Base-by-base conservation (phyloP, 805 yeast genomes). In the Starmera dryadoides region DNA sequence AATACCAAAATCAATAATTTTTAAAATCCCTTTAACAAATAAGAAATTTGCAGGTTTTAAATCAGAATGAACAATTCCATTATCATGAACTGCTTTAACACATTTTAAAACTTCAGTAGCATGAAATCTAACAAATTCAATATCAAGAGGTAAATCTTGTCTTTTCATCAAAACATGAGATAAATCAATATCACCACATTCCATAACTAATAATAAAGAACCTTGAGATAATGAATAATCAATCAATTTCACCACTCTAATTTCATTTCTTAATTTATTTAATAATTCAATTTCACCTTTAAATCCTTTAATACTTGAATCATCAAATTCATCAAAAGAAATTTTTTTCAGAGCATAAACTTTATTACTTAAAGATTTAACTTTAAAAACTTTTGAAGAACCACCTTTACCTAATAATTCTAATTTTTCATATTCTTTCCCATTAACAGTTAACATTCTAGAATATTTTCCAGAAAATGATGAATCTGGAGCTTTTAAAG, bases 1-100 rank as follows among this genome's bases (percentile, higher is more conserved):
- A 35, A 85, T 85, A 14, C 98, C 98, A 69, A 91, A 93, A 62
- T 91, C 98, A 44, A 91, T 91, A 32, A 91, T 77, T 55, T 91
- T 91, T 48, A 91, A 64, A 35, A 77, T 69, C 0, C 98, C 98
- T 52, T 77, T 77, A 6, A 91, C 96, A 51, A 83, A 78, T 20
- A 85, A 69, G 58, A 85, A 85, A 49, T 81, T 81, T 0, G 81
- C 82, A 11, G 83, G 83, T 49, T 77, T 77, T 48, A 85, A 67
- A 54, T 85, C 94, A 7, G 89, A 80, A 55, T 85, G 94, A 23
- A 89, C 95, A 42, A 89, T 80, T 14, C 84, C 96, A 10, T 81
- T 77, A 42, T 73, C 73, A 59, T 89, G 98, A n/a, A 89, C 96
- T 5, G 87, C 89, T 43, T 75, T 65, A 3, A 89, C 89, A 64